Conservation (phyloP, 192 early-diverging fungal species). For the Coemansia aciculifera region DNA sequence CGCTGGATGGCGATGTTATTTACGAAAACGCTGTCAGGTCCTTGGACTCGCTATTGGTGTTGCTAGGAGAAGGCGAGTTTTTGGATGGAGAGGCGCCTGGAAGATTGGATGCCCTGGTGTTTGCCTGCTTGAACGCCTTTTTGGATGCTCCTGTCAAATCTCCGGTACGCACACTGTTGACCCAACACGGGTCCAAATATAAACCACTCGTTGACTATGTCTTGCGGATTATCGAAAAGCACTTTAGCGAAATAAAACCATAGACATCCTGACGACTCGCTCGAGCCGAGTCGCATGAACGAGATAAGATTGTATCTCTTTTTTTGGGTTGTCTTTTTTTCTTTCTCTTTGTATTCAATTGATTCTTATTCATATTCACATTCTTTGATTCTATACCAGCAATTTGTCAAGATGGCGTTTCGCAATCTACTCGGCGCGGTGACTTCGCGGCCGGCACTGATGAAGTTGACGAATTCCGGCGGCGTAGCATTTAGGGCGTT, state of each 20-base stretch:
- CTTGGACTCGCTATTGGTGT: slow-evolving; percentile 28
- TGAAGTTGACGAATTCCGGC: neutral
- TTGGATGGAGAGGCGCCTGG: slow-evolving; percentile 18
- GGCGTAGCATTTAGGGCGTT: neutral
- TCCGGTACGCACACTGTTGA: slow-evolving; percentile 31
- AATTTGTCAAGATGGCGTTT: slow-evolving; percentile 20
- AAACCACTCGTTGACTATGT: slow-evolving; percentile 28
- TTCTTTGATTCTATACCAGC: neutral
- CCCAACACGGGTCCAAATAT: slow-evolving; percentile 17
- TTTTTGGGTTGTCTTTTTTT: slow-evolving; percentile 1
- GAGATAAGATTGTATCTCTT: neutral
- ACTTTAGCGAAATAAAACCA: slow-evolving; percentile 12
- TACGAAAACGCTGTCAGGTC: slow-evolving; percentile 37
- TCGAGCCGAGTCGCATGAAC: slow-evolving; percentile 9
- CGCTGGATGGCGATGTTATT: slow-evolving; percentile 35
- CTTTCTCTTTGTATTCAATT: neutral
- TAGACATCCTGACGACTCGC: neutral
- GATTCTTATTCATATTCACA: neutral
- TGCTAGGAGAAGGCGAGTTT: slow-evolving; percentile 25
- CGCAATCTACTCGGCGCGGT: slow-evolving; percentile 34
- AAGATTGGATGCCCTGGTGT: slow-evolving; percentile 34
- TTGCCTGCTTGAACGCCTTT: slow-evolving; percentile 34
- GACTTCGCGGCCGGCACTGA: slow-evolving; percentile 21
- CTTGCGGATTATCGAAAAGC: slow-evolving; percentile 20
- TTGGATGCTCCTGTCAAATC: slow-evolving; percentile 35